Conservation (phyloP, 2,329 filamentous ascomycete genomes). For the Aspergillus sp. region DNA sequence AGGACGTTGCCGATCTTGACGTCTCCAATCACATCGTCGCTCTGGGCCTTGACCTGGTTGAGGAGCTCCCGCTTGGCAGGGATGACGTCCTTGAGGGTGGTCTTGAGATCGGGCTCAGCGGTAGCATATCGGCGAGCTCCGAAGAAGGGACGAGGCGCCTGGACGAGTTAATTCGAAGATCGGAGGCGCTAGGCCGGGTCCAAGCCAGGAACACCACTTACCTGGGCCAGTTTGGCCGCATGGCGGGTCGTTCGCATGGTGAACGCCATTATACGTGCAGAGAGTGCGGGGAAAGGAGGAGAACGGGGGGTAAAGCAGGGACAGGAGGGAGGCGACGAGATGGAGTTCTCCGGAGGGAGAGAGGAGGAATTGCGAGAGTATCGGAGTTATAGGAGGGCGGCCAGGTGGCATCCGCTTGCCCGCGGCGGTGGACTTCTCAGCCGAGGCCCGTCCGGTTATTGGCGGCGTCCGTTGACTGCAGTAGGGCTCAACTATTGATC, state of each 20-base stretch:
- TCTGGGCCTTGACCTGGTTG: slow-evolving; percentile 83
- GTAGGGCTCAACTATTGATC: too few species aligned
- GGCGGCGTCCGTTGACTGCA: too few species aligned
- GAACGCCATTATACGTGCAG: slow-evolving; percentile 14
- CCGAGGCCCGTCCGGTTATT: background rate
- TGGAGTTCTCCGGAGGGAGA: slow-evolving; percentile 1
- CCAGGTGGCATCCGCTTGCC: background rate
- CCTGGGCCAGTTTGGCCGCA: slow-evolving; percentile 29
- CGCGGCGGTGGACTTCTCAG: background rate
- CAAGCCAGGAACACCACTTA: slow-evolving; percentile 9
- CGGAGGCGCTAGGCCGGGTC: background rate
- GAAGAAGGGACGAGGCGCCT: slow-evolving; percentile 13
- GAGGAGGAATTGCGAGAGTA: too few species aligned
- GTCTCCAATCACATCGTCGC: slow-evolving; percentile 74
- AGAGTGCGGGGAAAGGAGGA: slow-evolving; percentile 5
- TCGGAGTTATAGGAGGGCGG: background rate
- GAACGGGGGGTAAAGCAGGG: slow-evolving; percentile 1
- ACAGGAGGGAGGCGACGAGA: background rate
- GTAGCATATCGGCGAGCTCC: slow-evolving; percentile 41
- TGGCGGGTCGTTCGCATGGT: slow-evolving; percentile 30
- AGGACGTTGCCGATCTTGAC: slow-evolving; percentile 90
- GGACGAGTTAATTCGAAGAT: slow-evolving; percentile 1
- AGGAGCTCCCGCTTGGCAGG: slow-evolving; percentile 88
- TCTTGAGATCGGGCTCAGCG: slow-evolving; percentile 80
- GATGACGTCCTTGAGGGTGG: slow-evolving; percentile 71